Evolutionary conservation across 305 asterid species (phyloP), one percentile per base, ranked within the genome.

Genomic region (Fraxinus ornus): DNA sequence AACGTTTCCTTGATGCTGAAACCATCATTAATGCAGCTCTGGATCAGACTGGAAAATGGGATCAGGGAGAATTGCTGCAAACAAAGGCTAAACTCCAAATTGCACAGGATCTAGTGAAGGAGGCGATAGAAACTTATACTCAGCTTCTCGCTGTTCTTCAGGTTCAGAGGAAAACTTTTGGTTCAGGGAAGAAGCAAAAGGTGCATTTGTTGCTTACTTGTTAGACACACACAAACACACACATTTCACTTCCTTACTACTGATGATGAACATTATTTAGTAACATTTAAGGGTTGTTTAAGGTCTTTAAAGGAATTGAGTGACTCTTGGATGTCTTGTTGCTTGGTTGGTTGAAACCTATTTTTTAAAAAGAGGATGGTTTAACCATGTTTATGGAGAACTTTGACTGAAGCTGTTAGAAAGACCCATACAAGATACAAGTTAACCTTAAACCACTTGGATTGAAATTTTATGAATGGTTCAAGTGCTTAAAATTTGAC

Each of bases 41-140:
- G 41, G 97, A 91, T 66, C 98, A 94, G 90, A 91, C 94, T 73
- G 98, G 97, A 68, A 86, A 89, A 78, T 96, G 99, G 98, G 94
- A 92, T 80, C 98, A 87, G 80, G 94, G 94, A 83, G 95, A 90
- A 83, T 78, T 96, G 85, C 86, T 96, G 86, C 90, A 94, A 87
- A 90, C 91, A 44, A 94, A 96, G 91, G 98, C 98, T 79, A 96
- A 89, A 88, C 95, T 96, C 79, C 97, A 88, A 88, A 83, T 90
- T 75, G 98, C 87, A 0, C 97, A 90, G 89, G 93, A 94, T 82
- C 89, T 86, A 72, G 83, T 90, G 84, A 93, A 91, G 89, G 91
- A 91, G 86, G 98, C 95, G 32, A 81, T 92, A 35, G 94, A 92
- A 78, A 91, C 94, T 13, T 93, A 91, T 83, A 90, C 94, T 84